Conservation (phyloP, 306 rosid species). For the Parietaria judaica region DNA sequence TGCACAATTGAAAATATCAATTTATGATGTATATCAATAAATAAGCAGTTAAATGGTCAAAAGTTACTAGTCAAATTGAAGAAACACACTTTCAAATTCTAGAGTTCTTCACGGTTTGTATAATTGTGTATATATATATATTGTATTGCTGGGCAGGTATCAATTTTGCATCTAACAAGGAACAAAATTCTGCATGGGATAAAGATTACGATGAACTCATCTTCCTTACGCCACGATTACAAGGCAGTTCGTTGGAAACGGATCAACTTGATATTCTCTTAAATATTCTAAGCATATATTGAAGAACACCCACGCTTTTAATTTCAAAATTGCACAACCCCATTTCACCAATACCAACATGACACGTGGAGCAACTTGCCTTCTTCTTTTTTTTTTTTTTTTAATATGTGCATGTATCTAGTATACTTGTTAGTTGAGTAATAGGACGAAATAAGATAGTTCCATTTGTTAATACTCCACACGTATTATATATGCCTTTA, state of each 20-base stretch:
- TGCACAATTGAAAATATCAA: too few relatives aligned
- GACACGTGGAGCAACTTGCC: neutral
- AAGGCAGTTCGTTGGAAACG: neutral
- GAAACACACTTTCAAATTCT: too few relatives aligned
- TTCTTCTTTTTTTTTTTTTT: neutral
- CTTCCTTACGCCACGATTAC: too few relatives aligned
- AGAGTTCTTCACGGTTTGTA: too few relatives aligned
- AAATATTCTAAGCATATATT: neutral
- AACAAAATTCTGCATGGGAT: too few relatives aligned
- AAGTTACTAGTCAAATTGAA: neutral
- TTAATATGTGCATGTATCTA: neutral
- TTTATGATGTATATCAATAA: too few relatives aligned
- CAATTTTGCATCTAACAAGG: too few relatives aligned
- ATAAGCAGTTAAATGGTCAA: neutral
- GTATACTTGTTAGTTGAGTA: neutral
- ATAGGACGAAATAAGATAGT: neutral
- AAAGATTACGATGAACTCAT: too few relatives aligned
- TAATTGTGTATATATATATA: too few relatives aligned
- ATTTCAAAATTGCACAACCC: neutral
- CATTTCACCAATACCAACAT: neutral
- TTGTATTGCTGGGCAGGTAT: too few relatives aligned
- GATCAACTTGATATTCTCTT: constrained; percentile 3
- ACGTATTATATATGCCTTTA: neutral
- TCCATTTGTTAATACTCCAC: too few relatives aligned
- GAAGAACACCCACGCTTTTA: neutral